These are phyloP conservation scores for Nectriaceae sp. DNA, from an alignment of 2,329 filamentous ascomycete species.

Conservation along the genomic window DNA sequence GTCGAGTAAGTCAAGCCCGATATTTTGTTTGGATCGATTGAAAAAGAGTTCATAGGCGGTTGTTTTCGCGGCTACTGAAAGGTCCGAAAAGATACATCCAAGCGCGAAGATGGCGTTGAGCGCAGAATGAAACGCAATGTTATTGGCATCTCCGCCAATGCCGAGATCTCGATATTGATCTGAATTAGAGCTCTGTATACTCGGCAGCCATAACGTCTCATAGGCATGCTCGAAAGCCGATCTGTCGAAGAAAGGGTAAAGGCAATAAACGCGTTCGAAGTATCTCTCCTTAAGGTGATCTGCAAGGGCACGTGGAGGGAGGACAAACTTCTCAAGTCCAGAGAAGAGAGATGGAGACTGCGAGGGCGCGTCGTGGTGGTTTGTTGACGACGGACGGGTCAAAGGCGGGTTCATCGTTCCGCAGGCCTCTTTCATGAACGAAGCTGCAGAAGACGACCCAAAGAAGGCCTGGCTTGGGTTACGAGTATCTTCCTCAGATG, in stretches of 20 bases:
- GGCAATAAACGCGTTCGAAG: constrained; percentile 40
- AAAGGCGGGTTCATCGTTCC: constrained; percentile 26
- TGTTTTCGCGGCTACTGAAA: constrained; percentile 21
- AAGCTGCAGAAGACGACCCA: constrained; percentile 41
- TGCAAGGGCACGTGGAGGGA: constrained; percentile 42
- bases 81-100: constrained; percentile 40
- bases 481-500: constrained; percentile 35
- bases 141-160: constrained; percentile 33
- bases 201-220: constrained; percentile 36
- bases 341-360: neutral
- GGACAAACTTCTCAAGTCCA: constrained; percentile 28
- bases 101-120: constrained; percentile 46
- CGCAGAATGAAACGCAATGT: constrained; percentile 42
- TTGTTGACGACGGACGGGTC: neutral
- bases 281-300: constrained; percentile 43
- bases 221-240: constrained; percentile 43
- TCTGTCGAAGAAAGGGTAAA: constrained; percentile 47
- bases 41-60: constrained; percentile 33
- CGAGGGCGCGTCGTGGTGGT: constrained; percentile 10
- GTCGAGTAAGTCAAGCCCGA: constrained; percentile 36
- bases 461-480: constrained; percentile 34
- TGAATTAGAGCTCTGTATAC: neutral
- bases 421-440: constrained; percentile 40
- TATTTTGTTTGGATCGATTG: constrained; percentile 31
- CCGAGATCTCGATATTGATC: constrained; percentile 28